phyloP scores from a whole-genome alignment of 805 yeast species.

The Lachancea nothofagi region DNA sequence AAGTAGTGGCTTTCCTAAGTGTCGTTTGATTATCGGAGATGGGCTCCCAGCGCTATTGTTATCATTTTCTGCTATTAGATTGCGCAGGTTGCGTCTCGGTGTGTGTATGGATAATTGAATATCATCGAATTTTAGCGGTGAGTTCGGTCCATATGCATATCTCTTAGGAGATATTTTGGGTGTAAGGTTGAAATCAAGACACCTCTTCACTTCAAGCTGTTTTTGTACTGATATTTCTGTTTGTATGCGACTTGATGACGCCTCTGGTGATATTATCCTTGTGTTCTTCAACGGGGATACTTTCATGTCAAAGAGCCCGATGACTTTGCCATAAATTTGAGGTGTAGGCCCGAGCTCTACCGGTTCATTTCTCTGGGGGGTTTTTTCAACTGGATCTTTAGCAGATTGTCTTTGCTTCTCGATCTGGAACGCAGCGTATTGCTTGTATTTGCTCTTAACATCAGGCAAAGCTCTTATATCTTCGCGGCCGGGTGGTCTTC shows the following conservation, averaged over 20 bases:
- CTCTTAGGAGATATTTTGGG: constrained; percentile 21
- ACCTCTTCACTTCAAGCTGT: constrained; percentile 16
- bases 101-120: constrained; percentile 30
- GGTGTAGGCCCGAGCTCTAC: constrained; percentile 79
- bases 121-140: constrained; percentile 32
- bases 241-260: background rate
- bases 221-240: constrained; percentile 2
- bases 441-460: constrained; percentile 33
- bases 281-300: constrained; percentile 23
- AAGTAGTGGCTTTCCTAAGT: constrained; percentile 17
- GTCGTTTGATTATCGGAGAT: constrained; percentile 29
- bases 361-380: constrained; percentile 10
- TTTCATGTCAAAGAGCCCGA: constrained; percentile 62
- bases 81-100: constrained; percentile 11
- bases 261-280: constrained; percentile 4
- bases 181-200: constrained; percentile 18
- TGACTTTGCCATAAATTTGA: constrained; percentile 69
- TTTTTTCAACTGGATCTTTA: constrained; percentile 8
- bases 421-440: constrained; percentile 28
- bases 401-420: constrained; percentile 11
- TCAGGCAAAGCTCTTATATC: constrained; percentile 42
- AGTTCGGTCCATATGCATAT: constrained; percentile 26
- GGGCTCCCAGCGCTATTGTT: constrained; percentile 19
- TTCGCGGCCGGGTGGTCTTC: constrained; percentile 42
- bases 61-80: background rate